Conservation (phyloP, 75 land plant species). For the Cunninghamia lanceolata region DNA sequence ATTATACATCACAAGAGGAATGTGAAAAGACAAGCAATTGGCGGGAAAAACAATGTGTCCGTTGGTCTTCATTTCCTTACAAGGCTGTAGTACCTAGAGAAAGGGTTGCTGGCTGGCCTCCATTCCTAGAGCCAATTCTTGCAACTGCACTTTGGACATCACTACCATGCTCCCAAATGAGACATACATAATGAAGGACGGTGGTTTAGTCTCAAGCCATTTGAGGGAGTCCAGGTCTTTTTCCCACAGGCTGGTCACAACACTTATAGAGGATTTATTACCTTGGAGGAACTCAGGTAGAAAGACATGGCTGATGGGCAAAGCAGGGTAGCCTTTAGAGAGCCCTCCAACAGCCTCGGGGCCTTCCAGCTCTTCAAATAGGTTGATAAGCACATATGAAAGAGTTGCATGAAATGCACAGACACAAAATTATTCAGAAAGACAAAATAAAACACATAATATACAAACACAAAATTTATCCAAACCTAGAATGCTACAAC, state of each 20-base stretch:
- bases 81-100: conserved; percentile 20
- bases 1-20: too few species aligned
- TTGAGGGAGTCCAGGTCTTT: conserved; percentile 14
- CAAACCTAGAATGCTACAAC: too few species aligned
- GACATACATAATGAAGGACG: conserved; percentile 12
- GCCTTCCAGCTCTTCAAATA: conserved; percentile 8
- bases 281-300: neutral
- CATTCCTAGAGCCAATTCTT: conserved; percentile 17
- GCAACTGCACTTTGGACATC: conserved; percentile 7
- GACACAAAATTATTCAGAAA: too few species aligned
- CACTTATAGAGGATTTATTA: neutral
- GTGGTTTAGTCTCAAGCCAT: conserved; percentile 18
- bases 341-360: neutral
- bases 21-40: too few species aligned
- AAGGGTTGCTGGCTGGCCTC: conserved; percentile 12
- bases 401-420: too few species aligned
- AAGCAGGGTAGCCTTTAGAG: conserved; percentile 9
- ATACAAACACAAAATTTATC: too few species aligned
- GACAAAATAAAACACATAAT: too few species aligned
- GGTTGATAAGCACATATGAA: neutral
- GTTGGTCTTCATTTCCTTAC: too few species aligned
- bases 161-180: conserved; percentile 18
- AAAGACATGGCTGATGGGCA: conserved; percentile 5
- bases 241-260: conserved; percentile 14
- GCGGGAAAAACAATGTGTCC: too few species aligned